phyloP scores from a whole-genome alignment of 495 filamentous ascomycete genomes.

The Thermothielavioides terrestris region DNA sequence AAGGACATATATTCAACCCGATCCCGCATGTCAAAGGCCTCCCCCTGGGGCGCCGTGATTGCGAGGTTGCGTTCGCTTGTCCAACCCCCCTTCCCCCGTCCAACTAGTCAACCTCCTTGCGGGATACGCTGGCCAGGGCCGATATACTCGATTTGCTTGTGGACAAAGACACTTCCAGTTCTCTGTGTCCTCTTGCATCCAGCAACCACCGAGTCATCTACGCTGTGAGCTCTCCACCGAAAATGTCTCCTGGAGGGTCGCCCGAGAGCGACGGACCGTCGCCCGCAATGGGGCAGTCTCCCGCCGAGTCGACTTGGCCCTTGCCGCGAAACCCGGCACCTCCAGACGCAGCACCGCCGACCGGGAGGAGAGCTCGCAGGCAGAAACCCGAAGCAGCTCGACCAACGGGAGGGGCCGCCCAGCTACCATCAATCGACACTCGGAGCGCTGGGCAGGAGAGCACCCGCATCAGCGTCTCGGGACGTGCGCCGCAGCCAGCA shows the following conservation, averaged over 20 bases:
- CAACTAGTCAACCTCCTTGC: background rate
- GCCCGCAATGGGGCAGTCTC: background rate
- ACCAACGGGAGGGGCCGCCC: background rate
- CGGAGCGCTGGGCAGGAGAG: background rate
- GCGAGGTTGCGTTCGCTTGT: background rate
- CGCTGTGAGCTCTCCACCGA: background rate
- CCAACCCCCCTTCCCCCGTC: background rate
- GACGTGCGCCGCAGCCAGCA: background rate
- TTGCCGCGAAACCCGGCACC: background rate
- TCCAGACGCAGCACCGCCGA: background rate
- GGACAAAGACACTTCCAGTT: background rate
- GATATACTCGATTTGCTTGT: background rate
- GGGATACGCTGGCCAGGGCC: background rate
- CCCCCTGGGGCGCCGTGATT: background rate
- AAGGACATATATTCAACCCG: background rate
- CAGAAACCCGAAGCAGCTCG: background rate
- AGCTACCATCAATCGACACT: background rate
- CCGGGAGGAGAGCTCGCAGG: background rate
- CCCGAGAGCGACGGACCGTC: background rate
- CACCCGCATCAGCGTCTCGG: background rate
- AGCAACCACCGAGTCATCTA: background rate
- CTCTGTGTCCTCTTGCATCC: background rate
- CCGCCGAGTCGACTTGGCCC: background rate
- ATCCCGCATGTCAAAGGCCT: background rate
- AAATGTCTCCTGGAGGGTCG: background rate